These are phyloP conservation scores for Trichoderma lentiforme DNA, from an alignment of 2,329 filamentous ascomycete species.

Conservation along the genomic window DNA sequence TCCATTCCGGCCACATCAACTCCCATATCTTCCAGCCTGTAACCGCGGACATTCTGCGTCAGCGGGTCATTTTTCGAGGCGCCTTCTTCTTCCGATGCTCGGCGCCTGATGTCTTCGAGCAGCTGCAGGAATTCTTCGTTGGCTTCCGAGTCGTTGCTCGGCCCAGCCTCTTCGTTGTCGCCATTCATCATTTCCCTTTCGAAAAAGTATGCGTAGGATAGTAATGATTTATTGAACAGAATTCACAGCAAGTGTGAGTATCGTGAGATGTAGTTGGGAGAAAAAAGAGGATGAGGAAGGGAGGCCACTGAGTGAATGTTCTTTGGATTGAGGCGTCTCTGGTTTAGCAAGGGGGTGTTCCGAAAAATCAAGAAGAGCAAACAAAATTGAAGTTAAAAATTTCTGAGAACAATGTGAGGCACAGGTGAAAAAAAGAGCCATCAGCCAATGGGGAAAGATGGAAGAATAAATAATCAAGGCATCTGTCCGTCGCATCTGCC, in stretches of 20 bases:
- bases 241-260: not conserved
- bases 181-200: not conserved
- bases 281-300: not conserved
- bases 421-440: not conserved
- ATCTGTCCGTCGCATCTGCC: not conserved
- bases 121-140: conserved; percentile 21
- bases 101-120: conserved; percentile 24
- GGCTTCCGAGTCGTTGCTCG: not conserved
- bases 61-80: not conserved
- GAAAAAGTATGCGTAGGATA: not conserved
- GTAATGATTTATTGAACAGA: not conserved
- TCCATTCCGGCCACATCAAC: not conserved
- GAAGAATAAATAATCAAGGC: not conserved
- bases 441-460: not conserved
- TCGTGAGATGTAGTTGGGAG: not conserved
- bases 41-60: not conserved
- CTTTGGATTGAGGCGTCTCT: not conserved
- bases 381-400: too few species aligned
- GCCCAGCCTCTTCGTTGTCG: conserved; percentile 17
- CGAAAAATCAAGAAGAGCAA: not conserved
- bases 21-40: not conserved
- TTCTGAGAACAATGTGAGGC: not conserved
- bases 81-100: conserved; percentile 22
- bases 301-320: not conserved
- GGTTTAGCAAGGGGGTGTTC: not conserved